Base-by-base conservation (phyloP, 345 rosid genomes). In the Viola odorata region DNA sequence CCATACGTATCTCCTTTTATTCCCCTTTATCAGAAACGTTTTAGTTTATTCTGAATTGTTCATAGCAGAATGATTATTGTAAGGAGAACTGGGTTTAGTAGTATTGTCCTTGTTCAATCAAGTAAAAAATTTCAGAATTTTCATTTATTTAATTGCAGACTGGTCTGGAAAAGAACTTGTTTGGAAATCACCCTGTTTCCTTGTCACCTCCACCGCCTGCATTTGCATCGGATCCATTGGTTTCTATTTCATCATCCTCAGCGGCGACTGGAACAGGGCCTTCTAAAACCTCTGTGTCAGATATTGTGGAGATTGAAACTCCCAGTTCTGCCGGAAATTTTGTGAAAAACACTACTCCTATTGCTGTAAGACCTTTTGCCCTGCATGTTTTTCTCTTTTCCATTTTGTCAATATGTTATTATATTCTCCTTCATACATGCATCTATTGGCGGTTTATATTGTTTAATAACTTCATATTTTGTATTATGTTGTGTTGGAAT, bases 251-350 rank as follows among this genome's bases (percentile, higher is more conserved):
- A 57, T 75, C 89, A 61, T 75, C 84, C 48, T 50, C 89, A 36
- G 75, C 77, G 8, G 74, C 69, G 54, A 64, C 68, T 64, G 83
- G 78, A 49, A 15, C 49, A 45, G 85, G 67, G 67, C 75, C 82
- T 52, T 74, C 90, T 62, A 83, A 75, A 59, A 63, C 72, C 62
- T 73, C 78, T 3, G 82, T 79, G 36, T 14, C 95, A 17, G 97
- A 94, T 74, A 94, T 94, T 56, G 82, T 80, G 75, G 99, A 94
- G 80, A 84, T 94, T 55, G 97, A 91, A 47, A 81, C 80, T 63
- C 89, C 95, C 64, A 70, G 81, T 58, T 82, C 99, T 15, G 82
- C 82, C 40, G 92, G 81, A 56, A 82, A 68, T 77, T 86, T 81
- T 75, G 62, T 77, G 71, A 88, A 91, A 74, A 76, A 64, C 70